Conservation (phyloP, 2,329 filamentous ascomycete genomes). For the Ophiostoma tasmaniense region DNA sequence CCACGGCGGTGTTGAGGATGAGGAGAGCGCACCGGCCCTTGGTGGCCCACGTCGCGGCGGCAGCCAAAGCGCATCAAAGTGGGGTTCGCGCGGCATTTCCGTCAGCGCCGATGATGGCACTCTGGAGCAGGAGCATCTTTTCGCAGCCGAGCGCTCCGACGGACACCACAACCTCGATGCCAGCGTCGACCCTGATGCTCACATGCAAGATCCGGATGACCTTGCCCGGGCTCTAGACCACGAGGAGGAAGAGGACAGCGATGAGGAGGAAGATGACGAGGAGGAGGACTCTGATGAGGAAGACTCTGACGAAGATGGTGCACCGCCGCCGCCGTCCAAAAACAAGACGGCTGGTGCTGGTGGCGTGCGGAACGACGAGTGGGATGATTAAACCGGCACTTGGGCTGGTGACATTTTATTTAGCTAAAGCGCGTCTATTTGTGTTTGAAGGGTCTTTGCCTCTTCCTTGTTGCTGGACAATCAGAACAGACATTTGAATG, state of each 20-base stretch:
- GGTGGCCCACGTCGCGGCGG: constrained; percentile 50
- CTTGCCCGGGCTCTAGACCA: constrained; percentile 51
- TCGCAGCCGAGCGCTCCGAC: constrained; percentile 25
- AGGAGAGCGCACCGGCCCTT: constrained; percentile 48
- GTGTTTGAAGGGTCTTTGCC: not conserved
- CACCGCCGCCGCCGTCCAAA: constrained; percentile 14
- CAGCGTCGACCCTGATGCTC: constrained; percentile 51
- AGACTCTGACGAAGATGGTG: constrained; percentile 38
- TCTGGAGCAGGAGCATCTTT: constrained; percentile 33
- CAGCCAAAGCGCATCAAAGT: constrained; percentile 42
- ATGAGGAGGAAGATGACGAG: constrained; percentile 40
- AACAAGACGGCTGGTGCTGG: constrained; percentile 1
- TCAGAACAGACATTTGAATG: not conserved
- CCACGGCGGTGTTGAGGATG: constrained; percentile 42
- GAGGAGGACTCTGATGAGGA: constrained; percentile 31
- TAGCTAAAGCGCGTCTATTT: not conserved
- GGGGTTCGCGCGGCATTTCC: constrained; percentile 55
- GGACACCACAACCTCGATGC: constrained; percentile 38
- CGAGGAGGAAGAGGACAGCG: constrained; percentile 39
- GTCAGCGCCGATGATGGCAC: constrained; percentile 57
- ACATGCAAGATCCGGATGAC: constrained; percentile 59
- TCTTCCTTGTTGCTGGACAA: not conserved
- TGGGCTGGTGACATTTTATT: not conserved
- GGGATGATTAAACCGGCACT: constrained; percentile 16
- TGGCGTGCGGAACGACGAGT: constrained; percentile 23